Conservation (phyloP, 2,329 filamentous ascomycete genomes). For the Penicillium sp. region DNA sequence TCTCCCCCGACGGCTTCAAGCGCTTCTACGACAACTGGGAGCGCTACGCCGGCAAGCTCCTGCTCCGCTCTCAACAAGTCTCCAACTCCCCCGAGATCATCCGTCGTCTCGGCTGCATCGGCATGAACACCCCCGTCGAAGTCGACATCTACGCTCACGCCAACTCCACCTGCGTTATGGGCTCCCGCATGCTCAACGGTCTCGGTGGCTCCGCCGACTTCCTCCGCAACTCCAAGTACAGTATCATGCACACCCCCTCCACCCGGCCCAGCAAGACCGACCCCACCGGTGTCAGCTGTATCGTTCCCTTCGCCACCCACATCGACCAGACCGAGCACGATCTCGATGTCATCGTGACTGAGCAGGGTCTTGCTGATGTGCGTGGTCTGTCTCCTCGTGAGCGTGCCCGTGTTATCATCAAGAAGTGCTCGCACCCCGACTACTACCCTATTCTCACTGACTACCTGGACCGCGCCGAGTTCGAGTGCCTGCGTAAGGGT, state of each 20-base stretch:
- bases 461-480: conserved; percentile 82
- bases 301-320: conserved; percentile 91
- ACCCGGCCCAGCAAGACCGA: conserved; percentile 76
- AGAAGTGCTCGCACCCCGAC: conserved; percentile 78
- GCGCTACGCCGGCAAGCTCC: conserved; percentile 70
- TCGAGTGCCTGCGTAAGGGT: conserved; percentile 76
- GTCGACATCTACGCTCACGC: conserved; percentile 93
- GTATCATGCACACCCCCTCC: conserved; percentile 88
- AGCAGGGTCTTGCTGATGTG: conserved; percentile 76
- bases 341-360: conserved; percentile 78
- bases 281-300: conserved; percentile 74
- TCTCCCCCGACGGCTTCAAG: conserved; percentile 85
- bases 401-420: conserved; percentile 76
- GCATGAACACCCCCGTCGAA: conserved; percentile 93
- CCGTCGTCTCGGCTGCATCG: conserved; percentile 76
- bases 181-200: conserved; percentile 79
- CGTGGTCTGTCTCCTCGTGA: conserved; percentile 74
- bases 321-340: conserved; percentile 92
- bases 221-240: conserved; percentile 72
- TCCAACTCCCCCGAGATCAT: conserved; percentile 91
- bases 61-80: conserved; percentile 80
- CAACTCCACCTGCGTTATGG: conserved; percentile 86
- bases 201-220: conserved; percentile 79
- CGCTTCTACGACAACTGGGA: conserved; percentile 87
- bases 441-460: conserved; percentile 76